These are phyloP conservation scores for Stagonosporopsis vannaccii DNA, from an alignment of 2,329 filamentous ascomycete species.

Conservation along the genomic window DNA sequence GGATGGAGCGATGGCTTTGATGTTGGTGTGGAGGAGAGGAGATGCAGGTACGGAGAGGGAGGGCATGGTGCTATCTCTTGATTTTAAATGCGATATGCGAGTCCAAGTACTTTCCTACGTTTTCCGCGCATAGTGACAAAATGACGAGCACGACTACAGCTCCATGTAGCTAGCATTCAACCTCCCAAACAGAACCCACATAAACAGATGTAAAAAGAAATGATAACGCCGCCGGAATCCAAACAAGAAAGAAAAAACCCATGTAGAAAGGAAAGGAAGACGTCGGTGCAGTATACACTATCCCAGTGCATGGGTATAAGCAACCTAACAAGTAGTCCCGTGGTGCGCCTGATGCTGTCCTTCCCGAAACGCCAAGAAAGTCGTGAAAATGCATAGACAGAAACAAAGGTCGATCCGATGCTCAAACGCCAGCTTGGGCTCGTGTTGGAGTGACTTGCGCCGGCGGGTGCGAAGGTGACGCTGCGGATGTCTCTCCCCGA, in stretches of 20 bases:
- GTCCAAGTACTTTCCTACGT: background rate
- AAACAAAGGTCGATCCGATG: background rate
- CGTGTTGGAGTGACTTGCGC: conserved; percentile 12
- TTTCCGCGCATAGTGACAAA: background rate
- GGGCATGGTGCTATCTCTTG: background rate
- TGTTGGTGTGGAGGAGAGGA: background rate
- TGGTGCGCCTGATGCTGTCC: conserved; percentile 8
- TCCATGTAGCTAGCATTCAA: background rate
- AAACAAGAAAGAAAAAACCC: background rate
- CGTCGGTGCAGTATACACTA: conserved; percentile 31
- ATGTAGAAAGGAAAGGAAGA: conserved; percentile 12
- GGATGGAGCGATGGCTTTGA: conserved; percentile 36
- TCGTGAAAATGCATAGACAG: conserved; percentile 5
- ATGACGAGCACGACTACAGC: background rate
- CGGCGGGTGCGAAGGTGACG: conserved; percentile 7
- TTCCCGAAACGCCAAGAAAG: conserved; percentile 1
- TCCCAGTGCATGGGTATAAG: conserved; percentile 38
- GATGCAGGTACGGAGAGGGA: background rate
- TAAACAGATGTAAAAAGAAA: background rate
- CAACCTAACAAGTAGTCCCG: conserved; percentile 18
- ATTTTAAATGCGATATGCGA: background rate
- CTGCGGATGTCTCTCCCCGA: conserved; percentile 15
- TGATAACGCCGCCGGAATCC: conserved; percentile 2
- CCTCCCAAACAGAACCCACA: conserved; percentile 1
- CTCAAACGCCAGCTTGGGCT: conserved; percentile 5